Conservation (phyloP, 768 basidiomycete species). For the Boletus insuetus region DNA sequence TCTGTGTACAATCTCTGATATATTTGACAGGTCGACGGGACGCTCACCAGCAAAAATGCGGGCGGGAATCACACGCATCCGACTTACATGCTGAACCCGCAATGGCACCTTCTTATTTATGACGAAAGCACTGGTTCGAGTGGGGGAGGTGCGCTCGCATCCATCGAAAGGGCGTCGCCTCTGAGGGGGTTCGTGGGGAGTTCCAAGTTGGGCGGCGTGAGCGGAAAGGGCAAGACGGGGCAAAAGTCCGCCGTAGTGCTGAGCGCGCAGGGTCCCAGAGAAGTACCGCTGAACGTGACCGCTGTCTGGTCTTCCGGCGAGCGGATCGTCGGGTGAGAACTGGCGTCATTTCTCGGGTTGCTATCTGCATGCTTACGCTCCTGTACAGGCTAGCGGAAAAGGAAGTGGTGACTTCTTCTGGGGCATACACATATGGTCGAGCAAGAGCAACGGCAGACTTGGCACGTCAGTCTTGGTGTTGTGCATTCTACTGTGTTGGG, state of each 20-base stretch:
- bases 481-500: neutral
- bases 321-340: slow-evolving; percentile 69
- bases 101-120: slow-evolving; percentile 69
- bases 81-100: slow-evolving; percentile 88
- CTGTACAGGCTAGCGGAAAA: slow-evolving; percentile 52
- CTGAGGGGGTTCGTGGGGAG: neutral
- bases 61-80: slow-evolving; percentile 83
- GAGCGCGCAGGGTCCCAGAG: slow-evolving; percentile 54
- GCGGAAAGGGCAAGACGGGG: neutral
- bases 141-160: neutral
- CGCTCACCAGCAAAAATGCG: slow-evolving; percentile 65
- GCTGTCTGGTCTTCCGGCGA: slow-evolving; percentile 74
- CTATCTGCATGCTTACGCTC: neutral
- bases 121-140: slow-evolving; percentile 24
- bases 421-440: slow-evolving; percentile 78
- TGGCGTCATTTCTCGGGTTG: neutral
- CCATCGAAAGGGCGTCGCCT: neutral
- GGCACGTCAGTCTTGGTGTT: slow-evolving; percentile 40
- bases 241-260: slow-evolving; percentile 44
- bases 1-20: neutral
- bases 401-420: slow-evolving; percentile 71
- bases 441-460: slow-evolving; percentile 54
- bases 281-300: slow-evolving; percentile 70
- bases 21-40: slow-evolving; percentile 50
- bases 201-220: slow-evolving; percentile 6